Base-by-base conservation (phyloP, 768 basidiomycete species). In the Auricularia heimuer region DNA sequence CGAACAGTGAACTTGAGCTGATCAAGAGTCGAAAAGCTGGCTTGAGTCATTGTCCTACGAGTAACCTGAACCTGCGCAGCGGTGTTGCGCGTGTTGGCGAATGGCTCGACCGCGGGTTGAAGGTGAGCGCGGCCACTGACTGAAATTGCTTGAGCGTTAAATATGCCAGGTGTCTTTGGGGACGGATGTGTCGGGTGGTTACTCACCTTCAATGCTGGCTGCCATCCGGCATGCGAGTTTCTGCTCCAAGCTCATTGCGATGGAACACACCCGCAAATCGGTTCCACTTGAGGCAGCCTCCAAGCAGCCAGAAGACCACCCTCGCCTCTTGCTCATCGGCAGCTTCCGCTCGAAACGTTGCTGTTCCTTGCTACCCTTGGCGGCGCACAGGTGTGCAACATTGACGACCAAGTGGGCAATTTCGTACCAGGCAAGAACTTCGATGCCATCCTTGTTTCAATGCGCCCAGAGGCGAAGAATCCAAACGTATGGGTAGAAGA, bases 291-390 rank as follows among this genome's bases (percentile, higher is more conserved):
- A 18, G 33, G 8, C 61, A 61, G 24, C 36, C 21, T 58, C 10
- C 18, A 62, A 36, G 39, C 3, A 14, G 54, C 60, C 24, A 37
- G 29, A 29, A 29, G 29, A 29, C 29, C 16, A 61, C 45, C 18
- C 35, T 33, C 37, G 35, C 61, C 67, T 36, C 88, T 89, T 71
- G 75, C 80, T 3, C 78, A 81, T 69, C 79, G 79, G n/a, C 88
- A 87, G 66, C 81, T 98, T 16, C 78, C 86, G 2, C 80, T 94
- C 56, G 77, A 89, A 4, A 85, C 92, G 1, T 79, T 97, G 63
- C 79, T 98, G 64, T 88, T 94, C 78, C 86, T 98, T 63, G 95
- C 96, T 8, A 98, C 96, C 3, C 77, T 89, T 29, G 96, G 96
- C 39, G 96, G 96, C 1, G 96, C 96, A 1, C 80, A 84, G 29